These are phyloP conservation scores for Alternaria consortialis DNA, from an alignment of 2,329 filamentous ascomycete genomes.

Conservation along the genomic window DNA sequence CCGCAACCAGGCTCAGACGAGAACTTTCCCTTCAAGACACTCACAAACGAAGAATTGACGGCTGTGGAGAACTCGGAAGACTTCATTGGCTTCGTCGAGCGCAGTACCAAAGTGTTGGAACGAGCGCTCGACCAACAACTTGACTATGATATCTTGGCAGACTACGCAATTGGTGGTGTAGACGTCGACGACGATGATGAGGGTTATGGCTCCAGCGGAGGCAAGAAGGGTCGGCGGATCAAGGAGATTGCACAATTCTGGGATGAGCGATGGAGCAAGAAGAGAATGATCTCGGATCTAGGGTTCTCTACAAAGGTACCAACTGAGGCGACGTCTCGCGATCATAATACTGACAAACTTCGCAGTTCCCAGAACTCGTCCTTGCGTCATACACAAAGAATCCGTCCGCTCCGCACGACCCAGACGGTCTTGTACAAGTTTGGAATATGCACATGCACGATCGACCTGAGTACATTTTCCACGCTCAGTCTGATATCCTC, in stretches of 20 bases:
- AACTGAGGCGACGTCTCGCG: neutral
- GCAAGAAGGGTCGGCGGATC: slow-evolving; percentile 76
- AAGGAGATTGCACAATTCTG: slow-evolving; percentile 94
- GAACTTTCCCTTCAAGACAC: slow-evolving; percentile 78
- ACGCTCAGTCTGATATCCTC: slow-evolving; percentile 93
- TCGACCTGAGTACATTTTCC: slow-evolving; percentile 94
- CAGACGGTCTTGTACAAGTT: slow-evolving; percentile 90
- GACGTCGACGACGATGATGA: slow-evolving; percentile 86
- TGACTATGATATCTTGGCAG: slow-evolving; percentile 93
- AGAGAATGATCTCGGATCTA: slow-evolving; percentile 94
- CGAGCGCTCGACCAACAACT: slow-evolving; percentile 92
- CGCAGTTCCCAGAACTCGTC: slow-evolving; percentile 83
- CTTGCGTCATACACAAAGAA: slow-evolving; percentile 98
- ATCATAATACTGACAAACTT: slow-evolving; percentile 27
- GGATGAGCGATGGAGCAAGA: slow-evolving; percentile 95
- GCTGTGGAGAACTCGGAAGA: slow-evolving; percentile 92
- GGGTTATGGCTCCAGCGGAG: slow-evolving; percentile 71
- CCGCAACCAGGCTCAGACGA: slow-evolving; percentile 58
- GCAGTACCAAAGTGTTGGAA: slow-evolving; percentile 96
- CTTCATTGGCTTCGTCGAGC: slow-evolving; percentile 93
- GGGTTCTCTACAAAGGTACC: slow-evolving; percentile 88
- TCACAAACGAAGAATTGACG: slow-evolving; percentile 85
- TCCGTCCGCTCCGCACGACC: slow-evolving; percentile 90
- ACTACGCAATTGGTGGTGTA: slow-evolving; percentile 84
- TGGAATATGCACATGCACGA: slow-evolving; percentile 98